A percentile compares a stretch with the other conserved stretches of the same genome.
These are phyloP conservation scores for Fusarium sp. DNA, from an alignment of 2,329 filamentous ascomycete species.

Conservation along the genomic window DNA sequence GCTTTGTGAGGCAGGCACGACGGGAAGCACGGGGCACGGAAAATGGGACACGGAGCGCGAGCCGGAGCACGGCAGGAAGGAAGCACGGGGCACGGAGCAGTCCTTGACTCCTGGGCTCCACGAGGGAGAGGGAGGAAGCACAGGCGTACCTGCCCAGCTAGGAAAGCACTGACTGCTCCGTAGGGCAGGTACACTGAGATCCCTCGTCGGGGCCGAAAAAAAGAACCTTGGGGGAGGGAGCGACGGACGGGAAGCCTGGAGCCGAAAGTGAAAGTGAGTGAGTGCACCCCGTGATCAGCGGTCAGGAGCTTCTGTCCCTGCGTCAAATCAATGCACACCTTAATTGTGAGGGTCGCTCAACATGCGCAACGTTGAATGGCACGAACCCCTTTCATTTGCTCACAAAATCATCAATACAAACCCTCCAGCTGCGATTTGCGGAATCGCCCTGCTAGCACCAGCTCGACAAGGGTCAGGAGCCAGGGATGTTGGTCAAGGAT, in stretches of 20 bases:
- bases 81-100: conserved; percentile 37
- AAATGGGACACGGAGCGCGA: conserved; percentile 35
- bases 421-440: conserved; percentile 37
- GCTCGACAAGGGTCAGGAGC: conserved; percentile 26
- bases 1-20: conserved; percentile 37
- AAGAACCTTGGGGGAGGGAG: conserved; percentile 21
- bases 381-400: conserved; percentile 39
- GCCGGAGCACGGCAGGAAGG: conserved; percentile 32
- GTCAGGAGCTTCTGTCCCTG: conserved; percentile 20
- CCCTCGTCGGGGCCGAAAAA: conserved; percentile 8
- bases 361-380: conserved; percentile 25
- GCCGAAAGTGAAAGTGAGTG: neutral
- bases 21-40: conserved; percentile 32
- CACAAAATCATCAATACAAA: conserved; percentile 29
- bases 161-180: conserved; percentile 35
- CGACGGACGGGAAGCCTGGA: neutral
- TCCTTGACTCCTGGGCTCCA: conserved; percentile 4
- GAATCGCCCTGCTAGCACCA: conserved; percentile 35
- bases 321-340: conserved; percentile 16
- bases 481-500: conserved; percentile 23
- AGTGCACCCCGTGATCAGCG: conserved; percentile 3
- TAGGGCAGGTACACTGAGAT: conserved; percentile 20
- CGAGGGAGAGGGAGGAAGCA: neutral
- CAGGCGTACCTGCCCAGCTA: conserved; percentile 39
- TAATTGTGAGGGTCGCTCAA: conserved; percentile 7